Conservation (phyloP, 441 rosid species). For the Metrosideros polymorpha region DNA sequence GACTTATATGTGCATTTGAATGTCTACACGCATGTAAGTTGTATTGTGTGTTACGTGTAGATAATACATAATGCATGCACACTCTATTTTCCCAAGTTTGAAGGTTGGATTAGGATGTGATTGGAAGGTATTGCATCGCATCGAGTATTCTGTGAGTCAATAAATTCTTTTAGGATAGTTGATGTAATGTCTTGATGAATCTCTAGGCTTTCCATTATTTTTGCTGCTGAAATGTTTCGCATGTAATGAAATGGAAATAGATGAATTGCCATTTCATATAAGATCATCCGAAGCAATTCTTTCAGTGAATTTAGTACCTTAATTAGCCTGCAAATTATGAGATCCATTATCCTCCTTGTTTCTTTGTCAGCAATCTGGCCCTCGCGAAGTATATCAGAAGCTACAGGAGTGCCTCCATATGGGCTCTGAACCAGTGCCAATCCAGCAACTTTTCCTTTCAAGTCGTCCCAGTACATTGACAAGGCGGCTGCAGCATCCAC, state of each 20-base stretch:
- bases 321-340: constrained; percentile 53
- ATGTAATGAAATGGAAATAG: background rate
- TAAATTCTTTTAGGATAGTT: background rate
- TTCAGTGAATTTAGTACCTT: constrained; percentile 27
- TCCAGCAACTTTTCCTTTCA: constrained; percentile 61
- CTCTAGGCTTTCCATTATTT: background rate
- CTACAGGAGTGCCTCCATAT: constrained; percentile 57
- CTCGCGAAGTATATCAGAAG: constrained; percentile 59
- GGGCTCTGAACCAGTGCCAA: constrained; percentile 68
- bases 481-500: constrained; percentile 71
- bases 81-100: background rate
- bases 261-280: background rate
- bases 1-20: background rate
- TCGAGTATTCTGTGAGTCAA: background rate
- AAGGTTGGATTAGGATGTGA: background rate
- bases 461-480: constrained; percentile 39
- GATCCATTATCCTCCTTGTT: constrained; percentile 53
- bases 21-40: background rate
- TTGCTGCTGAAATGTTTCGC: background rate
- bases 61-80: background rate
- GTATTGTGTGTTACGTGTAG: background rate
- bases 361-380: constrained; percentile 69
- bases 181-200: background rate
- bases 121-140: background rate
- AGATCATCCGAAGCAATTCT: background rate